Conservation (phyloP, 768 basidiomycete species). For the Amylocystis lapponica region DNA sequence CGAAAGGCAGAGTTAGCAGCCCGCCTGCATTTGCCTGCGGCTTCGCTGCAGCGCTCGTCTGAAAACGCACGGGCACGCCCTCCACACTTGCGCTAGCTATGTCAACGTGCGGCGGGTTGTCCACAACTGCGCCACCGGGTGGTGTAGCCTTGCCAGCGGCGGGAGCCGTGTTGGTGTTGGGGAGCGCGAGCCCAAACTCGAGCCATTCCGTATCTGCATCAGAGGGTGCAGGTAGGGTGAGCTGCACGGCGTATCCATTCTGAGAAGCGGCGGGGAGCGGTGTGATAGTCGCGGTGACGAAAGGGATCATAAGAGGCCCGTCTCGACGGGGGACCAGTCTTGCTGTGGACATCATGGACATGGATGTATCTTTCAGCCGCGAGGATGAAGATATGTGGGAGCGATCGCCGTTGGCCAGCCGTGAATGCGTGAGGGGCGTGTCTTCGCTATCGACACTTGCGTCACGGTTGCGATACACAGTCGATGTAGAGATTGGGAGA, state of each 20-base stretch:
- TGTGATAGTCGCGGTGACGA: conserved; percentile 47
- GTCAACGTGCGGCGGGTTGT: conserved; percentile 39
- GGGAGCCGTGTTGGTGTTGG: conserved; percentile 18
- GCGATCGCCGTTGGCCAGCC: conserved; percentile 15
- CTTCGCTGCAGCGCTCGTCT: conserved; percentile 40
- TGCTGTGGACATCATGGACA: conserved; percentile 15
- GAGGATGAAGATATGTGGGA: neutral
- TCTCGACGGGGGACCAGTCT: conserved; percentile 36
- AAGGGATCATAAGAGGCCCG: conserved; percentile 58
- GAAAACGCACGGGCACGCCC: conserved; percentile 57
- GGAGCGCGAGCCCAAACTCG: conserved; percentile 65
- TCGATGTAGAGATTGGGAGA: conserved; percentile 18
- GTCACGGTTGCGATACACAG: conserved; percentile 3
- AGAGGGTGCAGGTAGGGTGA: conserved; percentile 49
- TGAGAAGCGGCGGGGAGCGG: conserved; percentile 37
- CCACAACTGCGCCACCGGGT: neutral
- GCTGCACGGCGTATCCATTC: conserved; percentile 53
- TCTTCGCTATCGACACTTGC: conserved; percentile 13
- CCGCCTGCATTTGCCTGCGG: conserved; percentile 25
- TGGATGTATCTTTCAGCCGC: conserved; percentile 20
- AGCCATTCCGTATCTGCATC: conserved; percentile 65
- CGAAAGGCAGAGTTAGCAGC: conserved; percentile 40
- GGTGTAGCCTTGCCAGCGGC: neutral
- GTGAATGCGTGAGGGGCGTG: conserved; percentile 14
- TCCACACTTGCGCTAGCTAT: conserved; percentile 58